Conservation (phyloP, 495 filamentous ascomycete species). For the Aspergillus sparsus region DNA sequence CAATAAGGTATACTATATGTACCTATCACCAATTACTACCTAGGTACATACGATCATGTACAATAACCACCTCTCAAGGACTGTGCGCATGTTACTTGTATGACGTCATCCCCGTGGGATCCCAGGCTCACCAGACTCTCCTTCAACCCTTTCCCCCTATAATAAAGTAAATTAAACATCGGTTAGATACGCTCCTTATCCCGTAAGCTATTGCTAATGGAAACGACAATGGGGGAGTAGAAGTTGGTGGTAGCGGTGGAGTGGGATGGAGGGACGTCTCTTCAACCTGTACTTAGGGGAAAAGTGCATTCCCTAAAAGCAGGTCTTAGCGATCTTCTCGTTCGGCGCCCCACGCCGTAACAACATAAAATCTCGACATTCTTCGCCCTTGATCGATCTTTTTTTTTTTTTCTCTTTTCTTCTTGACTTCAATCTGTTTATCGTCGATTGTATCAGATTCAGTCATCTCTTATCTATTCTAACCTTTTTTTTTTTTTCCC, state of each 20-base stretch:
- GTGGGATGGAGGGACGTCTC: constrained; percentile 42
- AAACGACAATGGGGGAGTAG: constrained; percentile 16
- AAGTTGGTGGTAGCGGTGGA: constrained; percentile 17
- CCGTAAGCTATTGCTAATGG: constrained; percentile 27
- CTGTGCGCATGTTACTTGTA: no score
- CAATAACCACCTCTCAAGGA: no score
- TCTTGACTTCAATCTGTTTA: constrained; percentile 4
- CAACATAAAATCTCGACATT: constrained; percentile 21
- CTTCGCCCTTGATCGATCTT: constrained; percentile 7
- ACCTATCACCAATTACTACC: no score
- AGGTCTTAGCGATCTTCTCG: constrained; percentile 46
- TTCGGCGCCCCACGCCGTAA: constrained; percentile 20
- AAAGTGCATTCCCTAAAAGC: constrained; percentile 51
- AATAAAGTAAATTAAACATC: neutral
- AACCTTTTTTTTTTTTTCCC: neutral
- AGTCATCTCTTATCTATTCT: neutral
- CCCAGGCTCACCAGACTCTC: no score
- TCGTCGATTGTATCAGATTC: neutral
- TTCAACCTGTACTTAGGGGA: constrained; percentile 57
- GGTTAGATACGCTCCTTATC: no score
- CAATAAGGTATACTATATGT: no score
- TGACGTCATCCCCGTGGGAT: no score
- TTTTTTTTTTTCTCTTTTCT: constrained; percentile 13
- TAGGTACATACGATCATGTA: no score
- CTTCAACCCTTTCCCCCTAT: neutral